Evolutionary conservation across 2,329 filamentous ascomycete species (phyloP), one percentile per base, ranked within the genome.

Genomic region (Diatrype stigma): DNA sequence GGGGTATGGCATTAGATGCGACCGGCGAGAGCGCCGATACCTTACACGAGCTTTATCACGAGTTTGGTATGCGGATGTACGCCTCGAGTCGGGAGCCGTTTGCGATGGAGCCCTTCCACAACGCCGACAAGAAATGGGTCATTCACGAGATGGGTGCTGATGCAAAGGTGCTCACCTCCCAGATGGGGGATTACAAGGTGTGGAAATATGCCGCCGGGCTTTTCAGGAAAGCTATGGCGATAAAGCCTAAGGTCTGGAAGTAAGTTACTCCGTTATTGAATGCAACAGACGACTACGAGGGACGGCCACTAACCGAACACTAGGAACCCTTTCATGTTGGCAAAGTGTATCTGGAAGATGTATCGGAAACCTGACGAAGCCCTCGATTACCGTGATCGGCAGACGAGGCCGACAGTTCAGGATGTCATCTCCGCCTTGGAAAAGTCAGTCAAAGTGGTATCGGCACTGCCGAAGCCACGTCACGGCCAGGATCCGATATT

Each of bases 401-500:
- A 53, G 30, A 63, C 55, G 50, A 70, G 57, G 19, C 74, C 75
- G 2, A 67, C 69, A 1, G 61, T 76, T 2, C 59, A 71, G 35
- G 66, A 64, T 8, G 64, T 84, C 6, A 56, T 84, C n/a, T 59
- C 67, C 2, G 72, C 76, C 0, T 71, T 84, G 2, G 78, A 81
- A 56, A 73, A 72, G 51, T 71, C 79, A 2, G 70, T 83, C 19
- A 65, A 76, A 49, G 72, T 79, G 2, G 79, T 79, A 1, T 70
- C 73, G 6, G 73, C 71, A 17, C 67, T 79, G 28, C 77, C 78
- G 26, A 82, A 82, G 56, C 78, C 79, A 4, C 73, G 79, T 14
- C 73, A 77, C 63, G 84, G 78, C 19, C 73, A 72, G 52, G 90
- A 96, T 54, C 90, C 89, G 0, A 85, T 95, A 22, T 78, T 96